Evolutionary conservation across 208 protist genomes (phyloP).

Genomic region (Leishmania braziliensis): DNA sequence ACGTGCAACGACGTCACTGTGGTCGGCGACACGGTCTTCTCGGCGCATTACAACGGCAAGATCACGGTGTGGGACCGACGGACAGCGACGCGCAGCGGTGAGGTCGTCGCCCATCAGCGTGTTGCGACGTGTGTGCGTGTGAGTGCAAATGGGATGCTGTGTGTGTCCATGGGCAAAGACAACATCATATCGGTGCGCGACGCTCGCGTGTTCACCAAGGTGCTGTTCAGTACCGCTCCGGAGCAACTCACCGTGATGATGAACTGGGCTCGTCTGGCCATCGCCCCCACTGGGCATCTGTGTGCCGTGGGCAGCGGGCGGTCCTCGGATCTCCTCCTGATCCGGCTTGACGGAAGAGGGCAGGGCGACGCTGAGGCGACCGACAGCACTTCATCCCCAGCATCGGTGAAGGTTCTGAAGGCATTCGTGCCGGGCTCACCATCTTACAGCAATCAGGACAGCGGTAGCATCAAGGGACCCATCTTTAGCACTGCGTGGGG

Average conservation of each 20-base stretch:
- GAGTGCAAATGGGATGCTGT: constrained; percentile 37
- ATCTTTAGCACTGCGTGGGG: constrained; percentile 52
- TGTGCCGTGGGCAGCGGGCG: constrained; percentile 56
- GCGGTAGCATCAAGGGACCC: constrained; percentile 18
- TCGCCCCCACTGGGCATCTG: constrained; percentile 41
- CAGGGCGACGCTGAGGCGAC: neutral
- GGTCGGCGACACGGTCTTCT: constrained; percentile 50
- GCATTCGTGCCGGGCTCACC: constrained; percentile 5
- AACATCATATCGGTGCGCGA: constrained; percentile 63
- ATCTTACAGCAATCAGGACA: neutral
- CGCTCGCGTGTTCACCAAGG: constrained; percentile 44
- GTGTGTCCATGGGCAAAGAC: constrained; percentile 68
- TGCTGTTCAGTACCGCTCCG: constrained; percentile 38
- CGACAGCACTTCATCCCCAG: neutral
- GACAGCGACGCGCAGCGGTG: constrained; percentile 23
- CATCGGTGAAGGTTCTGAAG: constrained; percentile 23
- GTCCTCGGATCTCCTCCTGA: constrained; percentile 24
- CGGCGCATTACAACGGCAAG: constrained; percentile 75
- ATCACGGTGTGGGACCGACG: constrained; percentile 65
- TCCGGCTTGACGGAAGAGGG: constrained; percentile 17
- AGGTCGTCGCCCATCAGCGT: constrained; percentile 52
- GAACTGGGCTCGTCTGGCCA: constrained; percentile 60
- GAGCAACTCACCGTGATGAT: constrained; percentile 41
- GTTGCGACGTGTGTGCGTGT: constrained; percentile 65
- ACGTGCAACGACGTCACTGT: constrained; percentile 71